These are phyloP conservation scores for Dittrichia graveolens DNA, from an alignment of 129 eudicot species.

Conservation along the genomic window DNA sequence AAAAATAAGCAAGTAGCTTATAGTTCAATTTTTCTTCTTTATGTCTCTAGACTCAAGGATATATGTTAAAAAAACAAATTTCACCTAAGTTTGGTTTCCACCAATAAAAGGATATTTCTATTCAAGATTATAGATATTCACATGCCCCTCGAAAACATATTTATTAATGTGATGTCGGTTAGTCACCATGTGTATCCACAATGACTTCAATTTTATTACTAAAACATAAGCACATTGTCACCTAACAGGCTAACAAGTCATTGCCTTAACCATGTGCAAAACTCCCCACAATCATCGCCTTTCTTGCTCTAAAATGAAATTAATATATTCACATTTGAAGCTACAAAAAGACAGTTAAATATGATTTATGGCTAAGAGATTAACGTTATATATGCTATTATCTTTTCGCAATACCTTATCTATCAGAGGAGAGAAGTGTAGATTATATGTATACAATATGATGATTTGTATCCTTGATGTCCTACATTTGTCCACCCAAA, in stretches of 20 bases:
- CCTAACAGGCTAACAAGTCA: not conserved
- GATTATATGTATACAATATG: not conserved
- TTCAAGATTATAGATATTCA: not conserved
- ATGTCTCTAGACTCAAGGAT: constrained; percentile 7
- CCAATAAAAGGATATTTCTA: constrained; percentile 15
- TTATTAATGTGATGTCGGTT: not conserved
- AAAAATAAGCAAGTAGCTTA: constrained; percentile 17
- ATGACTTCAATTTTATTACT: not conserved
- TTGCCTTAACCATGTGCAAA: not conserved
- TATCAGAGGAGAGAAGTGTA: not conserved
- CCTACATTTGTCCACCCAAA: not conserved
- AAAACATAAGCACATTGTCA: not conserved
- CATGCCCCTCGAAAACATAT: constrained; percentile 1
- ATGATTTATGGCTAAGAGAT: too few relatives aligned
- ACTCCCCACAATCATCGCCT: not conserved
- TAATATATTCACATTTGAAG: not conserved
- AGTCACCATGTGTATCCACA: not conserved
- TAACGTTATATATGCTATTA: too few relatives aligned
- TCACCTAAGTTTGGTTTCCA: not conserved
- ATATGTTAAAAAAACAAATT: constrained; percentile 4
- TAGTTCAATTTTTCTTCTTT: not conserved
- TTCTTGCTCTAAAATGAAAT: not conserved
- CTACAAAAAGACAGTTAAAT: too few relatives aligned
- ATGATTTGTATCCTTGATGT: not conserved
- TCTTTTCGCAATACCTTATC: not conserved